phyloP scores from a whole-genome alignment of 306 rosid genomes.

The Argentina anserina region DNA sequence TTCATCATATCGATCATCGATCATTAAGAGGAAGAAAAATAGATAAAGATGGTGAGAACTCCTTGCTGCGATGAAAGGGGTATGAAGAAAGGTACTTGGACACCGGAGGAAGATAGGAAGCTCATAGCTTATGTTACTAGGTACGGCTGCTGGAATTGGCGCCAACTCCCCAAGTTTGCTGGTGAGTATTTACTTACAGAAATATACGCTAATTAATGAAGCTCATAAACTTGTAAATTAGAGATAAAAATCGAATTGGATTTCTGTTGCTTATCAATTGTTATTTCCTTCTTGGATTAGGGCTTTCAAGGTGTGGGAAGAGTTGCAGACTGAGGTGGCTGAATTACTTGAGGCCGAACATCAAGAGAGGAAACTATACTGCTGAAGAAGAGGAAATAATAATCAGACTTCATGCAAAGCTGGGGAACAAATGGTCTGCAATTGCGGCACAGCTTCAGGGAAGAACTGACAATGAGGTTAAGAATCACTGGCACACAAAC shows the following conservation, averaged over 20 bases:
- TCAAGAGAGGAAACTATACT: slow-evolving; percentile 59
- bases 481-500: slow-evolving; percentile 66
- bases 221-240: background rate
- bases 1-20: background rate
- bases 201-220: background rate
- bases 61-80: slow-evolving; percentile 58
- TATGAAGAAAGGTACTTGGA: slow-evolving; percentile 81
- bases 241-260: background rate
- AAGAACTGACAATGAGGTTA: slow-evolving; percentile 77
- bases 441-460: slow-evolving; percentile 64
- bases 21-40: background rate
- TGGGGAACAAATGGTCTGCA: slow-evolving; percentile 70
- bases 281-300: slow-evolving; percentile 18
- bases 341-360: slow-evolving; percentile 52
- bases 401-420: slow-evolving; percentile 26
- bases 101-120: slow-evolving; percentile 69
- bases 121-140: slow-evolving; percentile 70
- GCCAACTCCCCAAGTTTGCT: slow-evolving; percentile 84
- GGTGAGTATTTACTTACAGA: slow-evolving; percentile 33
- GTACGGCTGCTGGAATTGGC: slow-evolving; percentile 93
- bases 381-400: slow-evolving; percentile 55
- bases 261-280: background rate
- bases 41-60: slow-evolving; percentile 56
- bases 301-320: slow-evolving; percentile 60
- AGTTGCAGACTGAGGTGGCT: slow-evolving; percentile 74